These are phyloP conservation scores for Acacia pycnantha DNA, from an alignment of 331 rosid species.

Conservation along the genomic window DNA sequence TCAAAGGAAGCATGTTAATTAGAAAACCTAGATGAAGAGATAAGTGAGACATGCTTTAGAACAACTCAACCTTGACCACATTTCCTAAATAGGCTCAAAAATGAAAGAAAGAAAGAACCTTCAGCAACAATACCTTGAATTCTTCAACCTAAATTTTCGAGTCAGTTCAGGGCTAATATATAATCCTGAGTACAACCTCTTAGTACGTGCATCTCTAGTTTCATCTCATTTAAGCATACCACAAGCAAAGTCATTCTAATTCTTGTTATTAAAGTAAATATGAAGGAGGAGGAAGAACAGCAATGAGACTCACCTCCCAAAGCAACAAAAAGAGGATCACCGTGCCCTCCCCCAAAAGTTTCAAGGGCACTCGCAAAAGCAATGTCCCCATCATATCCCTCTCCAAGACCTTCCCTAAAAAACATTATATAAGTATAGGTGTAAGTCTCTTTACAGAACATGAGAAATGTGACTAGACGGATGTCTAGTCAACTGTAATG, in stretches of 20 bases:
- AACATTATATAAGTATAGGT: neutral
- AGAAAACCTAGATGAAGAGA: slow-evolving; percentile 5
- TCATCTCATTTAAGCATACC: slow-evolving; percentile 12
- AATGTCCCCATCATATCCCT: slow-evolving; percentile 62
- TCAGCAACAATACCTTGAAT: slow-evolving; percentile 9
- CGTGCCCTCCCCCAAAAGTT: slow-evolving; percentile 63
- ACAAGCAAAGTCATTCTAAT: slow-evolving; percentile 2
- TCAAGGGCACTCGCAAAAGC: slow-evolving; percentile 66
- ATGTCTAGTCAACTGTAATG: neutral
- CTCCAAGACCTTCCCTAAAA: slow-evolving; percentile 72
- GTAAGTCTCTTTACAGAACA: slow-evolving; percentile 6
- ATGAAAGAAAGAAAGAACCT: slow-evolving; percentile 4
- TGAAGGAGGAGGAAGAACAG: neutral
- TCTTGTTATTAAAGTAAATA: slow-evolving; percentile 9
- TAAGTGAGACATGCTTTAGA: slow-evolving; percentile 19
- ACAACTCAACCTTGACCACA: slow-evolving; percentile 10
- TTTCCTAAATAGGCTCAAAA: slow-evolving; percentile 16
- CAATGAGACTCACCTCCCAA: slow-evolving; percentile 53
- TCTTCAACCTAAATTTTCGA: slow-evolving; percentile 20
- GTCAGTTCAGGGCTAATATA: slow-evolving; percentile 5
- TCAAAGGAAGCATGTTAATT: slow-evolving; percentile 9
- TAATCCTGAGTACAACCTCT: slow-evolving; percentile 3
- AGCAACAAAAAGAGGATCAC: slow-evolving; percentile 63
- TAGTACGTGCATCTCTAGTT: neutral
- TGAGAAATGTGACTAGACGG: neutral